A percentile compares a stretch with the other conserved stretches of the same genome.
Evolutionary conservation across 1,284 basidiomycete genomes (phyloP).

Genomic region (Puccinia hordei): DNA sequence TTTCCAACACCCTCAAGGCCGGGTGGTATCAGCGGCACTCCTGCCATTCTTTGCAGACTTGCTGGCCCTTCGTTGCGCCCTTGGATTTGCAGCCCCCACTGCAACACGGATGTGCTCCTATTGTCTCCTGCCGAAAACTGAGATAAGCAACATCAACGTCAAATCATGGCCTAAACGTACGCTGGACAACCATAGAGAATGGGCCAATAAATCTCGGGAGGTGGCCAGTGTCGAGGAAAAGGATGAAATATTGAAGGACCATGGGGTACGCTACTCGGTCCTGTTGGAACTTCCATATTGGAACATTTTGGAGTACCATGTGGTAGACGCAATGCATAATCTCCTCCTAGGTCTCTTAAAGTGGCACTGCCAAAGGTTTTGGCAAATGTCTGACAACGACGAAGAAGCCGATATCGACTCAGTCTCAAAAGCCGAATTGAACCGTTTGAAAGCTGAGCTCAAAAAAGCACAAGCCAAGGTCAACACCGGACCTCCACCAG

Average conservation of each 20-base stretch:
- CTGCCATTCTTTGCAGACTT: conserved; percentile 49
- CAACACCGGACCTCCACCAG: too few relatives aligned
- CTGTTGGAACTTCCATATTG: conserved; percentile 24
- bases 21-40: neutral
- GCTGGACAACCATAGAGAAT: neutral
- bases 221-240: neutral
- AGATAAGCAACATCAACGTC: conserved; percentile 9
- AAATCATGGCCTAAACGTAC: neutral
- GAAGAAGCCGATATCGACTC: neutral
- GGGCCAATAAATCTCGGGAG: conserved; percentile 5
- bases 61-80: conserved; percentile 42
- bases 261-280: conserved; percentile 27
- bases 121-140: conserved; percentile 18
- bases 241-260: neutral
- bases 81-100: conserved; percentile 30
- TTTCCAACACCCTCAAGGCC: neutral
- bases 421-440: neutral
- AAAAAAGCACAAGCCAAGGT: too few relatives aligned
- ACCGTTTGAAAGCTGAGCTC: too few relatives aligned
- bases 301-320: conserved; percentile 24
- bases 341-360: conserved; percentile 15
- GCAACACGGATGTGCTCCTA: conserved; percentile 47
- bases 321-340: conserved; percentile 41
- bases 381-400: conserved; percentile 6
- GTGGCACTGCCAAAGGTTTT: conserved; percentile 26